A percentile compares a stretch with the other conserved stretches of the same genome.
Conservation (phyloP, 306 rosid genomes). For the Mimosa pudica region DNA sequence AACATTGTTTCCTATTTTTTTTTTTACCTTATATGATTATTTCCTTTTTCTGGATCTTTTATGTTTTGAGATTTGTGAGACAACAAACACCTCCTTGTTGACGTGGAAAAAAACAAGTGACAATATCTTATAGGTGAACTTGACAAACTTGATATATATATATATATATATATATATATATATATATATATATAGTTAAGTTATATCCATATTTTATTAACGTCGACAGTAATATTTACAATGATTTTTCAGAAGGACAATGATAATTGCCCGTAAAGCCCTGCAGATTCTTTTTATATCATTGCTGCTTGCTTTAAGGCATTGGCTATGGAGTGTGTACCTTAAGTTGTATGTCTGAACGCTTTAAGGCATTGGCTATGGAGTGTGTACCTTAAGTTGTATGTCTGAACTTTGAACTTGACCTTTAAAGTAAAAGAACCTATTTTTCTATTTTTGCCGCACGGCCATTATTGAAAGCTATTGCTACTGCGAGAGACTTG, state of each 20-base stretch:
- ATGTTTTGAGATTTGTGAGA: no score
- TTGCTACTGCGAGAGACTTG: not conserved
- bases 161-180: no score
- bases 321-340: not conserved
- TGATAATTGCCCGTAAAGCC: not conserved
- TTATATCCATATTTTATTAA: not conserved
- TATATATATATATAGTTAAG: not conserved
- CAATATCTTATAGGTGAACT: no score
- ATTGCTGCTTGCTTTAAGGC: not conserved
- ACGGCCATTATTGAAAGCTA: constrained; percentile 6
- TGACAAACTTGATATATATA: no score
- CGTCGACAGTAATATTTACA: not conserved
- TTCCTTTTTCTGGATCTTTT: no score
- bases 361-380: not conserved
- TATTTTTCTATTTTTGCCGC: not conserved
- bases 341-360: not conserved
- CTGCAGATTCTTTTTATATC: not conserved
- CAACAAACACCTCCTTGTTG: no score
- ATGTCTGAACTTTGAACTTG: not conserved
- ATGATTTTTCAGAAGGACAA: not conserved
- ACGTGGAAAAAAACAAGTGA: no score
- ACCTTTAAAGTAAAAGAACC: not conserved
- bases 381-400: not conserved
- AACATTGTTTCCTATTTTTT: no score
- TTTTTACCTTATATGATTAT: no score